phyloP scores from a whole-genome alignment of 345 rosid species.

The Excoecaria agallocha region DNA sequence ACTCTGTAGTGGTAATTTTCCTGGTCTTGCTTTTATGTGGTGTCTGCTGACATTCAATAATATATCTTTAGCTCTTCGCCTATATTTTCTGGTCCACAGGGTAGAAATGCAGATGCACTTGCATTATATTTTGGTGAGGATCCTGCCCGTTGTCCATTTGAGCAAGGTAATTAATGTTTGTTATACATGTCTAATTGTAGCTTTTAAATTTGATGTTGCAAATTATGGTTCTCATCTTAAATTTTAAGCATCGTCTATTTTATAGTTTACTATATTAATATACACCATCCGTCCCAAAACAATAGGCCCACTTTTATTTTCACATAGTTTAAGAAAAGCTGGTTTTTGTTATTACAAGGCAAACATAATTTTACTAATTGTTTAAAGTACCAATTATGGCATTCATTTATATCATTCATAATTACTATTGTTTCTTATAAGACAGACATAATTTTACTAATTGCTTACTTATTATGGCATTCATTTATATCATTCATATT shows the following conservation, averaged over 20 bases:
- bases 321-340: no score
- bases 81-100: conserved; percentile 49
- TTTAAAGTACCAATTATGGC: no score
- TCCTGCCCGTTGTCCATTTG: conserved; percentile 93
- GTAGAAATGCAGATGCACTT: conserved; percentile 97
- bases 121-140: conserved; percentile 94
- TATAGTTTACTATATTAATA: not conserved
- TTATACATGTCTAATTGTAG: not conserved
- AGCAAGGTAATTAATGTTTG: conserved; percentile 63
- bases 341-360: no score
- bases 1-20: conserved; percentile 76
- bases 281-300: no score
- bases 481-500: no score
- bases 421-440: no score
- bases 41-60: not conserved
- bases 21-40: not conserved
- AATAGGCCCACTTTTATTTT: no score
- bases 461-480: no score
- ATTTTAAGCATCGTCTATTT: not conserved
- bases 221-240: not conserved
- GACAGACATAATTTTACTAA: no score
- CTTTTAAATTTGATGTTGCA: not conserved
- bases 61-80: conserved; percentile 9
- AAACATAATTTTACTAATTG: no score
- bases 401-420: no score